A percentile compares a stretch with the other conserved stretches of the same genome.
Conservation (phyloP, 192 early-diverging fungal species). For the Haplosporangium gracile region DNA sequence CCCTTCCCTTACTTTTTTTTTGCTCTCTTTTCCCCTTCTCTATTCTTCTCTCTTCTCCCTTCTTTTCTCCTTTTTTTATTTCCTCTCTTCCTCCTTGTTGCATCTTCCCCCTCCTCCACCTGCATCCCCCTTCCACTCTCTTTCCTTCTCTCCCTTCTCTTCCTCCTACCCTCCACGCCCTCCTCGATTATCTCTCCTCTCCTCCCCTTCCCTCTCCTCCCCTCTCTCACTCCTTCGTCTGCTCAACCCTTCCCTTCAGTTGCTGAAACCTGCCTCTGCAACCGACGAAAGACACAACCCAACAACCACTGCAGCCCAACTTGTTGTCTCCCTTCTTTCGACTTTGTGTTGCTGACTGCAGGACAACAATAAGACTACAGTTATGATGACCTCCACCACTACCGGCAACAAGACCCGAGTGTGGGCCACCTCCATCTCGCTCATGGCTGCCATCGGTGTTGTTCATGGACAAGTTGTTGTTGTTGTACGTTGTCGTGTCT, state of each 20-base stretch:
- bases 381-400: background rate
- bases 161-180: background rate
- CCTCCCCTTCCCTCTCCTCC: background rate
- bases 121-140: constrained; percentile 3
- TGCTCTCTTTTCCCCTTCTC: background rate
- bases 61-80: background rate
- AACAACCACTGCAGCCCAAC: background rate
- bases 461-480: constrained; percentile 25
- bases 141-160: background rate
- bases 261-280: background rate
- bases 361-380: background rate
- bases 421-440: constrained; percentile 7
- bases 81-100: constrained; percentile 8
- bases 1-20: background rate
- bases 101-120: background rate
- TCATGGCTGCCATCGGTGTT: constrained; percentile 25
- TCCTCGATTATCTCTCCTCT: background rate
- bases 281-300: background rate
- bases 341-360: background rate
- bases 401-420: background rate
- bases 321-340: background rate
- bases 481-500: background rate
- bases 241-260: background rate
- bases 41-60: background rate
- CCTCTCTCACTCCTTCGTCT: background rate